Base-by-base conservation (phyloP, 2,329 filamentous ascomycete genomes). In the Pyrenochaeta sp. region DNA sequence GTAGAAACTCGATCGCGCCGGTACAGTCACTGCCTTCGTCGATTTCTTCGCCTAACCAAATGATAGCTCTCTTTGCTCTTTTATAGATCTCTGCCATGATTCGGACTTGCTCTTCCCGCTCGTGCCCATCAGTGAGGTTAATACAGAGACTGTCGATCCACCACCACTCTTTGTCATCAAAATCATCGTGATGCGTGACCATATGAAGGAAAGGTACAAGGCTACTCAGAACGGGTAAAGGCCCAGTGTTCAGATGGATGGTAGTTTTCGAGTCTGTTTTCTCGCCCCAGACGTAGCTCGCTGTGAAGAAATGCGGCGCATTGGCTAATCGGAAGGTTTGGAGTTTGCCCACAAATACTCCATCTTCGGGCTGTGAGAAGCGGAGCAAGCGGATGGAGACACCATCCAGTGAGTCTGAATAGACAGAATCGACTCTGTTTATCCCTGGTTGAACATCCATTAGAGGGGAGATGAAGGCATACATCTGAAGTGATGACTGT, bases 101-200 rank as follows among this genome's bases (percentile, higher is more conserved):
- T n/a, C 58, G 61, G 12, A 73, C 65, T 37, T 74, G 71, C 29
- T 56, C 36, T n/a, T 61, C 64, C 14, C 66, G 60, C 50, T 74
- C 67, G 15, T 58, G 27, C 3, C 51, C 45, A 51, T 73, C 63
- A 7, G 52, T 41, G 6, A 70, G 60, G 37, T 73, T 70, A 45
- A 74, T 71, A 29, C 65, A 69, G 1, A 74, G 46, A 10, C 59
- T 63, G 39, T 74, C 70, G 4, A 73, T 68, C 70, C 69, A 73
- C 67, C 68, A 73, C 68, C 66, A 71, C 29, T 68, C 56, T 2
- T 46, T 43, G 5, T 58, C 42, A 1, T 56, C 15, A 44, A 67
- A 72, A n/a, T 68, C 63, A 2, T 41, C 36, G 50, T 67, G 62
- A 7, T 33, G 18, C 11, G 59, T 56, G 10, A 70, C 51, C 63